phyloP scores from a whole-genome alignment of 495 filamentous ascomycete genomes.

The Xylaria acuta region DNA sequence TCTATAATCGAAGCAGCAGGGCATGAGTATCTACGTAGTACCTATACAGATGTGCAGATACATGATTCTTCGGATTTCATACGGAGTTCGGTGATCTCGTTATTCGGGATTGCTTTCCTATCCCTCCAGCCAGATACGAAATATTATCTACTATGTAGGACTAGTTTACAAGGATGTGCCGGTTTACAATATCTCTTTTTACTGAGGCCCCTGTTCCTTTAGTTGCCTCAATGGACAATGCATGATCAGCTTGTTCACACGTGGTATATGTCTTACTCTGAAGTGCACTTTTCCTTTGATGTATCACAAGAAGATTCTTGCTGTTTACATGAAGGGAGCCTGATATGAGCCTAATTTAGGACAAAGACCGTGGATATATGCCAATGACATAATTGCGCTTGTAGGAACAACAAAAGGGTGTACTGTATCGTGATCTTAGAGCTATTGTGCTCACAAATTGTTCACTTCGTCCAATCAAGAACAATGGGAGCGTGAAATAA shows the following conservation, averaged over 20 bases:
- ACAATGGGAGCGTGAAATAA: slow-evolving; percentile 5
- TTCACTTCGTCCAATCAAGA: neutral
- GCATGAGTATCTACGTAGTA: too few relatives aligned
- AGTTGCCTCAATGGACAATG: neutral
- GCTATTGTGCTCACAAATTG: neutral
- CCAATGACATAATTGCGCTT: neutral
- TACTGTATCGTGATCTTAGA: neutral
- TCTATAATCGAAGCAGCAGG: too few relatives aligned
- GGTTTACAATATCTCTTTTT: neutral
- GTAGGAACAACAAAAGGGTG: neutral
- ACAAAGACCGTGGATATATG: neutral
- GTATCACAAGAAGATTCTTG: neutral
- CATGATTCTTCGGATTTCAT: neutral
- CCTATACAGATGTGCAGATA: neutral
- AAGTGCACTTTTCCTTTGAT: too few relatives aligned
- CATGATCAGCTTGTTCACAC: neutral
- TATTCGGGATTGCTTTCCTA: neutral
- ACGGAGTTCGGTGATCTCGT: neutral
- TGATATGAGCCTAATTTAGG: neutral
- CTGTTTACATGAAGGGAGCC: neutral
- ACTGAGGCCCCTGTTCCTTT: neutral
- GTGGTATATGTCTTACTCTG: neutral
- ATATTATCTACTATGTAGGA: too few relatives aligned
- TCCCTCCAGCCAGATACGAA: neutral
- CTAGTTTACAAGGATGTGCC: neutral